These are phyloP conservation scores for Nasturtium officinale DNA, from an alignment of 345 rosid genomes.

Conservation along the genomic window DNA sequence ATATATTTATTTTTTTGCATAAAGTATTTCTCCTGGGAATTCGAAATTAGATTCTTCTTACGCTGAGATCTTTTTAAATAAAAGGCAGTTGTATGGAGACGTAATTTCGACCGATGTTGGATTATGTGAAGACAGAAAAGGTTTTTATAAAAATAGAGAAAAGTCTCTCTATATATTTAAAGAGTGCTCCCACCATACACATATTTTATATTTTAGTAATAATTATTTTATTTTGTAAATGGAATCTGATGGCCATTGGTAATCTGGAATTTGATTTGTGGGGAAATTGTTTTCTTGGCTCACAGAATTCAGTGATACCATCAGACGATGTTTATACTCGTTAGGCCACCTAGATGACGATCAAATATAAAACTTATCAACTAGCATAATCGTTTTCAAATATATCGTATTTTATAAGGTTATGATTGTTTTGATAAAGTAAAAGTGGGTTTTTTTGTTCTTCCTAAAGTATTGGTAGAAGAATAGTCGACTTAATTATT, in stretches of 20 bases:
- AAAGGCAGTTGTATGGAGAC: conserved; percentile 4
- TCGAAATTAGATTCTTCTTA: conserved; percentile 11
- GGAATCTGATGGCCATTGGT: neutral
- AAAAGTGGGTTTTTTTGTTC: conserved; percentile 11
- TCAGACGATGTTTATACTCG: neutral
- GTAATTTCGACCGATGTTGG: conserved; percentile 24
- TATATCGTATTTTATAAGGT: conserved; percentile 3
- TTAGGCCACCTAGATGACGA: neutral
- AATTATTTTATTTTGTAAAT: neutral
- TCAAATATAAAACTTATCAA: neutral
- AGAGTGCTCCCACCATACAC: conserved; percentile 34
- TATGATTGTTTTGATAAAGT: conserved; percentile 34
- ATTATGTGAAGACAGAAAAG: conserved; percentile 27
- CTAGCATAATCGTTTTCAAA: neutral
- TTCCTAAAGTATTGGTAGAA: neutral
- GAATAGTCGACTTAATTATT: conserved; percentile 34
- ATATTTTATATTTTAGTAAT: neutral
- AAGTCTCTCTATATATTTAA: conserved; percentile 23
- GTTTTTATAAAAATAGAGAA: conserved; percentile 17
- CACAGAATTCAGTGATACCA: conserved; percentile 8
- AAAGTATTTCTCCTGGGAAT: neutral
- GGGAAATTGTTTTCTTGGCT: conserved; percentile 18
- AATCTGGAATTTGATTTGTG: neutral
- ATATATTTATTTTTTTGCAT: neutral
- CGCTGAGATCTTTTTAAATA: neutral